Base-by-base conservation (phyloP, 139 green algal species). In the Micractinium sp. region DNA sequence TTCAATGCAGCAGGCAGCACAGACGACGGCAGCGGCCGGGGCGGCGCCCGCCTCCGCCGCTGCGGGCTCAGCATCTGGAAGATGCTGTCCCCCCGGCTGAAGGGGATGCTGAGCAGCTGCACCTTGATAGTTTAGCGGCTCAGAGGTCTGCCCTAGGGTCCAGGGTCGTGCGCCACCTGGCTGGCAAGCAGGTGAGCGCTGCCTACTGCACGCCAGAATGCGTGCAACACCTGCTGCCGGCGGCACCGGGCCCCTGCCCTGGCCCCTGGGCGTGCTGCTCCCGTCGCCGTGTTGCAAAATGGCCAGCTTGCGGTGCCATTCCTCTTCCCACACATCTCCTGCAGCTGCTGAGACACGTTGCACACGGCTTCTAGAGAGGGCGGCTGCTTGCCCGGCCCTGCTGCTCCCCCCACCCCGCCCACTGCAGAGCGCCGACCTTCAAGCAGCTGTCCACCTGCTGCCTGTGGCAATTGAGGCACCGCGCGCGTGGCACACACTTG, bases 391-490 rank as follows among this genome's bases (percentile, higher is more conserved):
- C n/a, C n/a, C 71, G 13, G 23, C 23, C 1, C 23, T 75, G 20
- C 22, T 75, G 67, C 35, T 29, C 15, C 41, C 15, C 14, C 74
- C 16, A 31, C 20, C 82, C 35, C 35, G 12, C 78, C 80, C 14
- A 5, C 63, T 53, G 71, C 85, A 88, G 85, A 36, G n/a, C 29
- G 9, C n/a, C 33, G 47, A 88, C 7, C 73, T 88, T 35, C 23
- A 7, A 35, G 73, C 60, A 14, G 85, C 71, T 0, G n/a, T 88
- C 41, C 71, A 33, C 22, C 31, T 82, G 33, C 85, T 88, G 71
- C 85, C 85, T 16, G 69, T 88, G 29, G 25, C 29, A 18, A 27
- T 88, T 7, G 47, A 83, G n/a, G 41, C 85, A 3, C 85, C 85
- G 1, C 47, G 47, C 19, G 71, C 85, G 25, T 88, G 85, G 85